These are phyloP conservation scores for Zoysia pacifica DNA, from an alignment of 176 grass and related monocot genomes.

Conservation along the genomic window DNA sequence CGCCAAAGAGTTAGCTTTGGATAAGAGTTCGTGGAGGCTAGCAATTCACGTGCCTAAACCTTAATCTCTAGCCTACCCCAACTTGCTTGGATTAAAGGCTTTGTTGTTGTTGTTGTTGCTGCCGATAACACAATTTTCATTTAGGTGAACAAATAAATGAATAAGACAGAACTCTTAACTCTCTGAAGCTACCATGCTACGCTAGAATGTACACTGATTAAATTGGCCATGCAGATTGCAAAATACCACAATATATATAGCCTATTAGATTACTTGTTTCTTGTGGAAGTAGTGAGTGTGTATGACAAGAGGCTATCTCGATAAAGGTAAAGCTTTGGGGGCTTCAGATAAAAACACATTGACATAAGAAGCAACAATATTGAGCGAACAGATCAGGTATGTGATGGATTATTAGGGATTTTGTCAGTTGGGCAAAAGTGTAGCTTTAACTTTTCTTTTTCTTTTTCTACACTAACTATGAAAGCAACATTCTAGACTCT, in stretches of 20 bases:
- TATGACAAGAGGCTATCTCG: conserved; percentile 99
- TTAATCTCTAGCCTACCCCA: too few species aligned
- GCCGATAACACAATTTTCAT: neutral
- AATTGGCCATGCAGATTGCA: neutral
- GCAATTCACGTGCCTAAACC: too few species aligned
- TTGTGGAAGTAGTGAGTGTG: neutral
- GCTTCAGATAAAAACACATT: conserved; percentile 65
- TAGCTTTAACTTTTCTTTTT: conserved; percentile 23
- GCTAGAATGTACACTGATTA: neutral
- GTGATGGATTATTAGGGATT: conserved; percentile 26
- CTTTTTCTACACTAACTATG: conserved; percentile 58
- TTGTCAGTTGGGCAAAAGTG: neutral
- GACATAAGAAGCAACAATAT: conserved; percentile 69
- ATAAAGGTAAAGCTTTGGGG: conserved; percentile 86
- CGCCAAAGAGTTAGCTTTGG: too few species aligned
- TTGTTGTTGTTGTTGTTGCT: neutral
- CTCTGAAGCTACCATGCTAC: conserved; percentile 17
- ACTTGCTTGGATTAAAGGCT: too few species aligned
- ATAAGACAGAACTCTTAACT: conserved; percentile 4
- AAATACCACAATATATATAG: neutral
- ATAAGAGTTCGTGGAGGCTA: too few species aligned
- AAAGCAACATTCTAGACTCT: conserved; percentile 83
- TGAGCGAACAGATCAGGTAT: conserved; percentile 77
- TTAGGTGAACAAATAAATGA: neutral
- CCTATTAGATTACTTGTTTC: conserved; percentile 8